Base-by-base conservation (phyloP, 495 filamentous ascomycete species). In the Penicillium cataractarum region DNA sequence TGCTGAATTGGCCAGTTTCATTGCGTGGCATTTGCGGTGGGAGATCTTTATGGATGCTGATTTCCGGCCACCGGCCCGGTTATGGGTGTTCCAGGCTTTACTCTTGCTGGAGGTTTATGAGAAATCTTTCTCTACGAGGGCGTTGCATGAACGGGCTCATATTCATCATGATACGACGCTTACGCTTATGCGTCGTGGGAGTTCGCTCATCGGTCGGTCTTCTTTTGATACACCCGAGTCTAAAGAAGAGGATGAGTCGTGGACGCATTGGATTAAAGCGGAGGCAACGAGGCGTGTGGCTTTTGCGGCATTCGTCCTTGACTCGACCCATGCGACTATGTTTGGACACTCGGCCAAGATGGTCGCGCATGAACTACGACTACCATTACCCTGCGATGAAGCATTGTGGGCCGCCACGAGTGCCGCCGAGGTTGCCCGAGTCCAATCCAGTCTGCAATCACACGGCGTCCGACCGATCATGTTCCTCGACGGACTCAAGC, bases 291-390 rank as follows among this genome's bases (percentile, higher is more conserved):
- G 92, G 35, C 86, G 95, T 42, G 92, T 90, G 4, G 95, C 94
- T 0, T 99, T 97, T 80, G 94, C 89, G 17, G 95, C 95, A 2
- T 99, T 97, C 74, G 89, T 99, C 24, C 87, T 97, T 56, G 95
- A 99, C 73, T 96, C 93, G 3, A 96, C 92, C 6, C 95, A 99
- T 76, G 93, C 94, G 4, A 97, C 92, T 44, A 97, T 99, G 91
- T 99, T 98, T 75, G 95, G 95, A 0, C 95, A 99, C 74, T 93
- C 93, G 19, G 94, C 92, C 3, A 93, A 95, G 32, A 97, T 98
- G 93, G 93, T 97, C 15, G 93, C 95, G 4, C 93, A 97, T 72
- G 95, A 99, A 77, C 91, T 99, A 82, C 88, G 92, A 24, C 80
- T 98, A 10, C 92, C 95, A 2, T 78, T 99, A 27, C 95, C 95